phyloP scores from a whole-genome alignment of 2,329 filamentous ascomycete genomes.

The Dendryphion nanum region DNA sequence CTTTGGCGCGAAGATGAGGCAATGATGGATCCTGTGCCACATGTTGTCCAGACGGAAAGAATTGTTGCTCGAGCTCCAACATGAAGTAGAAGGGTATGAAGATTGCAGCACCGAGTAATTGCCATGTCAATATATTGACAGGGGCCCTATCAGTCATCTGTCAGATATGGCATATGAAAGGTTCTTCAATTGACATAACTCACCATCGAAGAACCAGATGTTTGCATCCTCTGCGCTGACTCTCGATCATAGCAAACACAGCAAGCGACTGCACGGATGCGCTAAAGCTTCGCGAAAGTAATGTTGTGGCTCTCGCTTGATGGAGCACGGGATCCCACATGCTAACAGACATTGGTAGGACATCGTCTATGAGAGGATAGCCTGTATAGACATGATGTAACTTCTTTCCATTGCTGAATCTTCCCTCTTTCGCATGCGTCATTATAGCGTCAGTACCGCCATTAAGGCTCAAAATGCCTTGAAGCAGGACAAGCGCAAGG shows the following conservation, averaged over 20 bases:
- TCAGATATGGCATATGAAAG: background rate
- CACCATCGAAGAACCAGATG: background rate
- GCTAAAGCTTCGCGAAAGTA: conserved; percentile 1
- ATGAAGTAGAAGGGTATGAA: conserved; percentile 1
- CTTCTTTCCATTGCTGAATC: background rate
- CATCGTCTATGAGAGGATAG: background rate
- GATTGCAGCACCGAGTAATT: conserved; percentile 1
- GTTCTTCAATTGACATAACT: background rate
- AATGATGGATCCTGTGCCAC: background rate
- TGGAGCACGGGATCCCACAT: background rate
- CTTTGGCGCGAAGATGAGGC: background rate
- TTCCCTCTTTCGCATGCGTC: background rate
- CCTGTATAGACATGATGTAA: conserved; percentile 1
- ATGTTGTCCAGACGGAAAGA: background rate
- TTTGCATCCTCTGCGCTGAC: conserved; percentile 1
- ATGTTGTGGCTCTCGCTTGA: background rate
- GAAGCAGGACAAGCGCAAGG: background rate
- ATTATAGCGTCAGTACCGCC: background rate
- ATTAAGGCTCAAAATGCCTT: background rate
- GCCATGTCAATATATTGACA: background rate
- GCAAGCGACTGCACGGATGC: conserved; percentile 1
- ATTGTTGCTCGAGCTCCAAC: conserved; percentile 1
- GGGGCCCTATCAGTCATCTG: background rate
- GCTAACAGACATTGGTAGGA: background rate
- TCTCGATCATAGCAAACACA: conserved; percentile 1